Percentiles rank a stretch among this genome's conserved stretches.
Conservation (phyloP, 139 green algal genomes). For the Spirogloea muscicola region DNA sequence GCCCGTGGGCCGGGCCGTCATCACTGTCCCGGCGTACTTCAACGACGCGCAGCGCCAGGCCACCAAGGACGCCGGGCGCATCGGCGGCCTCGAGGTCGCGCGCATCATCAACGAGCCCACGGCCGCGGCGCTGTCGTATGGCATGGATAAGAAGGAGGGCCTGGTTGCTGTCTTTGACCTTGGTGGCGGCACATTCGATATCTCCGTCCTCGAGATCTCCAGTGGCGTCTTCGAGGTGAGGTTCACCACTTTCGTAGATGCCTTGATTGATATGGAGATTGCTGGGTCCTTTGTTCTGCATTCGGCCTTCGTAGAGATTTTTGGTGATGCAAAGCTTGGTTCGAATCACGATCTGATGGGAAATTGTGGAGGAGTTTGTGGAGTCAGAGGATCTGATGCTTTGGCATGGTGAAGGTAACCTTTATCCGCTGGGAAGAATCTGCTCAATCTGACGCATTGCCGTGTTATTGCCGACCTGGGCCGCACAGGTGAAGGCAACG, state of each 20-base stretch:
- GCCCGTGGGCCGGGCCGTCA: slow-evolving; percentile 78
- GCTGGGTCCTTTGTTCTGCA: no score
- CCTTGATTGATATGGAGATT: no score
- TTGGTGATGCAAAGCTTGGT: no score
- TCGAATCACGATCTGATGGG: no score
- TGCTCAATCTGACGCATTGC: no score
- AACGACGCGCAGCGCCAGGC: slow-evolving; percentile 96
- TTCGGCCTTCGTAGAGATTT: no score
- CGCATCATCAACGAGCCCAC: slow-evolving; percentile 99
- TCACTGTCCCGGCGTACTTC: slow-evolving; percentile 99
- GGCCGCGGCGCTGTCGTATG: slow-evolving; percentile 84
- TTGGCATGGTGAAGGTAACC: no score
- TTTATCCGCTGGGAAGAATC: no score
- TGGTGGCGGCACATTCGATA: slow-evolving; percentile 95
- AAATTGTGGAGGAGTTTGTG: no score
- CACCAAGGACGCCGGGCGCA: slow-evolving; percentile 74
- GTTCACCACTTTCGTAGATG: no score
- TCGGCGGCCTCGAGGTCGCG: slow-evolving; percentile 61
- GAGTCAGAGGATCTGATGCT: no score
- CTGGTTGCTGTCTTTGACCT: slow-evolving; percentile 89
- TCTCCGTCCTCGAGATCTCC: slow-evolving; percentile 96
- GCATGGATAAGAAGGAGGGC: slow-evolving; percentile 78
- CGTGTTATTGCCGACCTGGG: no score
- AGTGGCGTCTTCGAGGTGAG: slow-evolving; percentile 23
- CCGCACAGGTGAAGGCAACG: slow-evolving; percentile 98